Conservation (phyloP, 495 filamentous ascomycete genomes). For the Neurospora tetrasperma region DNA sequence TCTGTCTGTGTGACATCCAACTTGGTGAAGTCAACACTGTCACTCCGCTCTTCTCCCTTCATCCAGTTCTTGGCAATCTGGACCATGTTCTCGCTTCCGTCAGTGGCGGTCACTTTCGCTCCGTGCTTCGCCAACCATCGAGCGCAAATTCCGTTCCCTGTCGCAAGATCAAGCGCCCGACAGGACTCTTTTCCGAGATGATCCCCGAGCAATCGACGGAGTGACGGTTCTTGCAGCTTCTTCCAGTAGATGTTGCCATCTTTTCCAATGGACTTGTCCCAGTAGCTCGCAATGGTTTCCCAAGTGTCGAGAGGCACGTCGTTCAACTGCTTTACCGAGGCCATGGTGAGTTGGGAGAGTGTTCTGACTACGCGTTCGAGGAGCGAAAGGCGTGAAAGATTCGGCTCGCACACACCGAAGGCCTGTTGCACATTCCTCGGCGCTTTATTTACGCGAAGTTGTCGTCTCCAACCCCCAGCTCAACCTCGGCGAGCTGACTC, state of each 20-base stretch:
- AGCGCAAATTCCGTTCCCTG: slow-evolving; percentile 33
- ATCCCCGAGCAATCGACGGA: slow-evolving; percentile 19
- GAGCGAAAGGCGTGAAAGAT: not conserved
- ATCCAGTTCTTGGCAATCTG: slow-evolving; percentile 11
- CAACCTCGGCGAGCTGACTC: not conserved
- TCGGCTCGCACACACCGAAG: not conserved
- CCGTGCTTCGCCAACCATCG: slow-evolving; percentile 25
- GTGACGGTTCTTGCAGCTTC: slow-evolving; percentile 26
- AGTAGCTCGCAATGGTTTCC: slow-evolving; percentile 26
- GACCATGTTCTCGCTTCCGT: slow-evolving; percentile 25
- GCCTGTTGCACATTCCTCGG: not conserved
- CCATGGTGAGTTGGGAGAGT: not conserved
- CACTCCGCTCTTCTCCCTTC: not conserved
- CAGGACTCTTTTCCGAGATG: slow-evolving; percentile 7
- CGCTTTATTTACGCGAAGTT: not conserved
- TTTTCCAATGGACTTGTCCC: slow-evolving; percentile 27
- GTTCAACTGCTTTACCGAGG: not conserved
- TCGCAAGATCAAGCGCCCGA: slow-evolving; percentile 29
- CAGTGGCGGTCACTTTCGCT: slow-evolving; percentile 27
- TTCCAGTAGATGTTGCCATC: slow-evolving; percentile 32
- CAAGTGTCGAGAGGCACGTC: slow-evolving; percentile 18
- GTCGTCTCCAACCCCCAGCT: not conserved
- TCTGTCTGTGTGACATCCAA: slow-evolving; percentile 26
- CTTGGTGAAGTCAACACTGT: slow-evolving; percentile 11
- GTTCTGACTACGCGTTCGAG: not conserved